Conservation (phyloP, 148 eudicot species). For the Nyssa sinensis region DNA sequence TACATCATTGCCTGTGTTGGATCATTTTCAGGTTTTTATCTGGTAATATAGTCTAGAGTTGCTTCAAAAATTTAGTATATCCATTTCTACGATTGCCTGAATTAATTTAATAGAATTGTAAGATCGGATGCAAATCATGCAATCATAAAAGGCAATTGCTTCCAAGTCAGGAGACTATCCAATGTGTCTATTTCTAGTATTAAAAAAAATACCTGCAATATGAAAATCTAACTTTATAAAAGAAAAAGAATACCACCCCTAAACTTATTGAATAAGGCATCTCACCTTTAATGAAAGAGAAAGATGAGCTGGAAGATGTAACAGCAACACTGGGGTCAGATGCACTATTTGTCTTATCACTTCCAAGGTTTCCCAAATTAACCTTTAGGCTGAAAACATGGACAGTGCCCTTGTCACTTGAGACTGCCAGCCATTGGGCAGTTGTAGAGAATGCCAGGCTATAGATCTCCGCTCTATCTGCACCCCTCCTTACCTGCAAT, state of each 20-base stretch:
- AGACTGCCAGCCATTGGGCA: slow-evolving; percentile 90
- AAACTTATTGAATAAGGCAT: neutral
- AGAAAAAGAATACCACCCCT: neutral
- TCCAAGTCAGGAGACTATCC: neutral
- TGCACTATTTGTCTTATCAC: slow-evolving; percentile 39
- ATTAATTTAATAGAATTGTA: neutral
- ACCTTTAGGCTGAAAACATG: slow-evolving; percentile 76
- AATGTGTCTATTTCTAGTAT: neutral
- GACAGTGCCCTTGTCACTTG: slow-evolving; percentile 90
- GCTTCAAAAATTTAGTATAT: neutral
- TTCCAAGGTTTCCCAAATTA: slow-evolving; percentile 44
- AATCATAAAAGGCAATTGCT: neutral
- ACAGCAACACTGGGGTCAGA: slow-evolving; percentile 44
- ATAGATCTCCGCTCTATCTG: slow-evolving; percentile 86
- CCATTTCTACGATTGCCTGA: neutral
- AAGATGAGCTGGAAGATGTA: slow-evolving; percentile 52
- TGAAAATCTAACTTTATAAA: neutral
- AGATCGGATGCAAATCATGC: neutral
- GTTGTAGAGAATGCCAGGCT: slow-evolving; percentile 82
- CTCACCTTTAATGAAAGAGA: slow-evolving; percentile 75
- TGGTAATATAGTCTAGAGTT: neutral
- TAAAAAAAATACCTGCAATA: neutral
- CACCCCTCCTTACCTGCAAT: slow-evolving; percentile 83
- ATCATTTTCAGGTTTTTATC: neutral
- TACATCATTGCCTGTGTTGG: neutral